Percentiles rank a stretch among this genome's conserved stretches.
phyloP scores from a whole-genome alignment of 352 stramenopile genomes.

The Phytophthora uliginosa region DNA sequence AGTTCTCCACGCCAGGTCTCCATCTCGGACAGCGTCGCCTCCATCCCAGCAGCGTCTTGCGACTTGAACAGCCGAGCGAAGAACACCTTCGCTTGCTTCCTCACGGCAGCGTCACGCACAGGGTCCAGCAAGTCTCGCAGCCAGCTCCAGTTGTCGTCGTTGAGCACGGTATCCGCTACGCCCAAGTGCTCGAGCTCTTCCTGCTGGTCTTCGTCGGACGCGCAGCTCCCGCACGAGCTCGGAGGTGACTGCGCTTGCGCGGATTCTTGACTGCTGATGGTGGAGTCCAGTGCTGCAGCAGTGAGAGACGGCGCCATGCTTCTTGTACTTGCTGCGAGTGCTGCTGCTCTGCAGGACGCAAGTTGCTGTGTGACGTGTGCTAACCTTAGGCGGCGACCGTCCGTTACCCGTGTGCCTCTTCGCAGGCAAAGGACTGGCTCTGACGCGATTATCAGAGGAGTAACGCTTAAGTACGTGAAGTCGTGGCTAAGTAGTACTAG shows the following conservation, averaged over 20 bases:
- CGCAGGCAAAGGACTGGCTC: constrained; percentile 24
- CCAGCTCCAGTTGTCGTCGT: constrained; percentile 45
- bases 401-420: constrained; percentile 34
- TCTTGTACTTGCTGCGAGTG: constrained; percentile 2
- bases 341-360: constrained; percentile 2
- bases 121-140: constrained; percentile 32
- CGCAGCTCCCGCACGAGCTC: constrained; percentile 28
- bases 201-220: constrained; percentile 16
- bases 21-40: constrained; percentile 38
- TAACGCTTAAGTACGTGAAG: background rate
- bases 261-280: background rate
- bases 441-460: background rate
- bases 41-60: constrained; percentile 12
- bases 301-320: constrained; percentile 20
- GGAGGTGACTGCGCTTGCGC: constrained; percentile 8
- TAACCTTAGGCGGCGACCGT: constrained; percentile 1
- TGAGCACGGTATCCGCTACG: constrained; percentile 37
- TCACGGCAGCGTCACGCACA: constrained; percentile 15
- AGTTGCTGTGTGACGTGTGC: constrained; percentile 14
- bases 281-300: constrained; percentile 7
- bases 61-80: constrained; percentile 44
- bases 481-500: background rate
- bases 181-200: constrained; percentile 28
- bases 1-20: constrained; percentile 36
- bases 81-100: constrained; percentile 34